Conservation (phyloP, 208 protist species). For the Phytomonas serpens region DNA sequence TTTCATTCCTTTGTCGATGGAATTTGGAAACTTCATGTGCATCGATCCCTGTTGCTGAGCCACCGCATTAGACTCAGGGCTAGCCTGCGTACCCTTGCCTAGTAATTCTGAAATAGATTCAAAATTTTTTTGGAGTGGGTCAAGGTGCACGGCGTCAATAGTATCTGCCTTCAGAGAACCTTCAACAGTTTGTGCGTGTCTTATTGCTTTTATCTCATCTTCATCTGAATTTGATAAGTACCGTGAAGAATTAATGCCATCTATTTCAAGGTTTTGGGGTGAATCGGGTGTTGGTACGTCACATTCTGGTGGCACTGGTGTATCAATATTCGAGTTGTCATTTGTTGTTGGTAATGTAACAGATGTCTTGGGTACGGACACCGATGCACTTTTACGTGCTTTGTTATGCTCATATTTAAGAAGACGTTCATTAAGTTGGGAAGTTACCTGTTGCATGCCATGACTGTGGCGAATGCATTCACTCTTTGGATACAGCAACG, state of each 20-base stretch:
- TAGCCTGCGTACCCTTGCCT: neutral
- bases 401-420: neutral
- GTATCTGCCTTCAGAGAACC: neutral
- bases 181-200: neutral
- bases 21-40: neutral
- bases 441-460: neutral
- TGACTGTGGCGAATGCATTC: neutral
- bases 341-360: neutral
- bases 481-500: neutral
- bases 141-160: neutral
- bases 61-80: neutral
- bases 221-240: neutral
- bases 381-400: neutral
- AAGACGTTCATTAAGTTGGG: neutral
- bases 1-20: constrained; percentile 1
- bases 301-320: neutral
- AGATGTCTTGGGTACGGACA: neutral
- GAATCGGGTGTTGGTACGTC: neutral
- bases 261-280: neutral
- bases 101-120: neutral
- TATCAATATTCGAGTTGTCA: neutral
- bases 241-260: neutral
- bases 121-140: neutral
- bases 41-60: neutral
- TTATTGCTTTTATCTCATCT: neutral